A percentile compares a stretch with the other conserved stretches of the same genome.
Conservation (phyloP, 164 flowering plant genomes). For the Echeveria elegans region DNA sequence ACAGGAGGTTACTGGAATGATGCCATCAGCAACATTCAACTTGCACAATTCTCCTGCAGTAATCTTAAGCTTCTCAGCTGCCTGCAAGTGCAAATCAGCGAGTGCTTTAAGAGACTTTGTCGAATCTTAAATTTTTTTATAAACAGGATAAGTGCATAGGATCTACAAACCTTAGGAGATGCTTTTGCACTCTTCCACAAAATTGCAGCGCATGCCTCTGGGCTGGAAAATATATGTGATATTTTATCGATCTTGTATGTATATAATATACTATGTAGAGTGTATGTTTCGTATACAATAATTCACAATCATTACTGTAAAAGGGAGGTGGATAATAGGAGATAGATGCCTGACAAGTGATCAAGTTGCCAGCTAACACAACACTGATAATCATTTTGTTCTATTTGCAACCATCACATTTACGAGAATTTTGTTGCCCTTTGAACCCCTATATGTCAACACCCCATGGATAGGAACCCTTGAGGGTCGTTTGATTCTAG, state of each 20-base stretch:
- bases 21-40: slow-evolving; percentile 72
- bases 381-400: background rate
- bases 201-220: slow-evolving; percentile 98
- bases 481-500: background rate
- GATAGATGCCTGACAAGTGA: background rate
- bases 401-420: background rate
- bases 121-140: slow-evolving; percentile 5
- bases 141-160: background rate
- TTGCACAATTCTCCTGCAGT: slow-evolving; percentile 67
- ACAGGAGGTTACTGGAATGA: slow-evolving; percentile 69
- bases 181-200: slow-evolving; percentile 84
- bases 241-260: background rate
- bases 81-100: slow-evolving; percentile 39
- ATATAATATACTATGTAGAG: too few relatives aligned
- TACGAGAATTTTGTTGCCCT: background rate
- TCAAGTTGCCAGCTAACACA: background rate
- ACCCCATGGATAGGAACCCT: background rate
- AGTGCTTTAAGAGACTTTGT: background rate
- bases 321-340: background rate
- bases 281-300: too few relatives aligned
- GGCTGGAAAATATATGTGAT: slow-evolving; percentile 35
- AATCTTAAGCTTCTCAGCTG: slow-evolving; percentile 83
- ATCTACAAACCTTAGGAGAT: slow-evolving; percentile 68
- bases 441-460: background rate
- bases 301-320: background rate